Conservation (phyloP, 805 yeast genomes). For the Wickerhamiella spandovensis region DNA sequence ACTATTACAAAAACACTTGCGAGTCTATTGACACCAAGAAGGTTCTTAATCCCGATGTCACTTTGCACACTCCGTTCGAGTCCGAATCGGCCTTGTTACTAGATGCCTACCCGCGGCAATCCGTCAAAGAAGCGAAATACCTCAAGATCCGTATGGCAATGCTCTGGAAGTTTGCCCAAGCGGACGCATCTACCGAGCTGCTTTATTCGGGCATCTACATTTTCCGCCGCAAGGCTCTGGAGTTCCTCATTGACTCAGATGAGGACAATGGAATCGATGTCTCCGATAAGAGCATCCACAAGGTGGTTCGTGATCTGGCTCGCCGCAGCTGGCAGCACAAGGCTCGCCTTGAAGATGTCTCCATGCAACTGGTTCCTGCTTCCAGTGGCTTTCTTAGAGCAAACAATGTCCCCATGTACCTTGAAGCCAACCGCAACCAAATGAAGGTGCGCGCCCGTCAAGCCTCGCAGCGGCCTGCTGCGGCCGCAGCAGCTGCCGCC, state of each 20-base stretch:
- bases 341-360: conserved; percentile 42
- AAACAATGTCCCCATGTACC: conserved; percentile 64
- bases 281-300: conserved; percentile 13
- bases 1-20: conserved; percentile 60
- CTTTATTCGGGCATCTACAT: conserved; percentile 63
- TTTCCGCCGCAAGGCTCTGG: conserved; percentile 40
- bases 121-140: conserved; percentile 57
- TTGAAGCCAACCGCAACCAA: conserved; percentile 78
- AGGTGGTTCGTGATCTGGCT: conserved; percentile 68
- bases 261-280: conserved; percentile 16
- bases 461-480: conserved; percentile 19
- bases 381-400: conserved; percentile 52
- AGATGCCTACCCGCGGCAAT: conserved; percentile 58
- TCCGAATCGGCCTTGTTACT: conserved; percentile 34
- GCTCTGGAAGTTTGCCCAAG: conserved; percentile 76
- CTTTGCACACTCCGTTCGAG: conserved; percentile 27
- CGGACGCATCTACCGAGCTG: conserved; percentile 62
- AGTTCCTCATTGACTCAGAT: conserved; percentile 31
- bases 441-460: conserved; percentile 44
- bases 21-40: conserved; percentile 66
- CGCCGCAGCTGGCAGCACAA: conserved; percentile 87
- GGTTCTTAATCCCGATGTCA: conserved; percentile 50
- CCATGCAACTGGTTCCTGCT: conserved; percentile 54
- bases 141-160: conserved; percentile 71
- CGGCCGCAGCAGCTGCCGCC: conserved; percentile 9